A percentile compares a stretch with the other conserved stretches of the same genome.
phyloP scores from a whole-genome alignment of 768 basidiomycete genomes.

The Lepiota venenata region DNA sequence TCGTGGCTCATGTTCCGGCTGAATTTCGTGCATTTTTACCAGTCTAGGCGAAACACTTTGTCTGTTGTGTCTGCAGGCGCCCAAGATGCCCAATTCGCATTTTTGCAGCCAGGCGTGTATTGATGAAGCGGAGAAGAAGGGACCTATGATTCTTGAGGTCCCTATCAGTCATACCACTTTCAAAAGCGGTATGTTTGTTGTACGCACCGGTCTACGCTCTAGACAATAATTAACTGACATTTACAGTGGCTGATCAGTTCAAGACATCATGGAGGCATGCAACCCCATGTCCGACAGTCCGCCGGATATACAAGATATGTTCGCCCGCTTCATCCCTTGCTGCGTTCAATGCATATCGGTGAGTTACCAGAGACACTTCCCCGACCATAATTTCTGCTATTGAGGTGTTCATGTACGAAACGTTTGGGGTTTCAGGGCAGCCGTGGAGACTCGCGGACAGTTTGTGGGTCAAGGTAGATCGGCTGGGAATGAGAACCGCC shows the following conservation, averaged over 20 bases:
- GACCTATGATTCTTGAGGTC: conserved; percentile 58
- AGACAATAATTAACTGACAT: neutral
- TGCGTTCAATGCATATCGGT: conserved; percentile 63
- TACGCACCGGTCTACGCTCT: neutral
- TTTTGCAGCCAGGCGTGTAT: conserved; percentile 59
- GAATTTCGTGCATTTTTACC: neutral
- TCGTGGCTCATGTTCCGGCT: neutral
- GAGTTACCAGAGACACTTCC: conserved; percentile 17
- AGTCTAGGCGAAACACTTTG: conserved; percentile 51
- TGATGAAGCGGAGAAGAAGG: conserved; percentile 50
- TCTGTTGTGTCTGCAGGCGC: conserved; percentile 54
- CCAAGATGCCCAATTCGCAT: conserved; percentile 53
- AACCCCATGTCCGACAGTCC: conserved; percentile 53
- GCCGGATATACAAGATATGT: conserved; percentile 63
- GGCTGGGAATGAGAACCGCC: conserved; percentile 67
- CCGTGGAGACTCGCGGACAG: conserved; percentile 58
- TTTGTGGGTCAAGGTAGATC: conserved; percentile 52
- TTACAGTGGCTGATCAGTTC: conserved; percentile 61
- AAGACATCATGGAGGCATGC: conserved; percentile 65
- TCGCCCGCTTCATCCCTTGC: conserved; percentile 44
- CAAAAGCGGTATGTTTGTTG: conserved; percentile 51
- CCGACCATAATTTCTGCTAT: no score
- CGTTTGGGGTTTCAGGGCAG: conserved; percentile 30
- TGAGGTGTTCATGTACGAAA: neutral
- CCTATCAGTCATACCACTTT: conserved; percentile 59